Base-by-base conservation (phyloP, 805 yeast genomes). In the Clavispora santaluciae region DNA sequence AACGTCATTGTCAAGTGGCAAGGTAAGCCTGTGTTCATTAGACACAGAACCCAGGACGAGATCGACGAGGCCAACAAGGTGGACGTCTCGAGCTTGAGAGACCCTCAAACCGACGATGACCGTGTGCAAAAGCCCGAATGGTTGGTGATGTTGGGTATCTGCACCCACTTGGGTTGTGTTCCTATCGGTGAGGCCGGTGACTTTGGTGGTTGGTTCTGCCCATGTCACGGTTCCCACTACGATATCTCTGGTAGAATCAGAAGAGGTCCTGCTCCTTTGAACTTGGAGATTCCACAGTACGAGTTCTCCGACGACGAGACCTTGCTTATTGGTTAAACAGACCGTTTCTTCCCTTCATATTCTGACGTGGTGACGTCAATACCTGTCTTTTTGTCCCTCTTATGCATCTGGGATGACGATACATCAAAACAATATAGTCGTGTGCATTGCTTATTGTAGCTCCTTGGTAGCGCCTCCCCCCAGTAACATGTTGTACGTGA, bases 141-240 rank as follows among this genome's bases (percentile, higher is more conserved):
- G 99, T 81, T 93, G 64, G 79, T 93, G 68, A 93, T 93, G 99
- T 71, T 93, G 73, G 99, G 99, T 75, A 91, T 93, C 68, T 93
- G 99, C 79, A 93, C 99, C 55, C 99, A 93, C 70, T 83, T 93
- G 78, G 99, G 99, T 70, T 93, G 99, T 84, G 99, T 93, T 49
- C 99, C 99, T 56, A 93, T 93, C 62, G 99, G 99, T 67, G 98
- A 93, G 76, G 83, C 97, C 54, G 99, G 99, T 74, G 99, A 93
- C 72, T 93, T 79, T 59, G 98, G 97, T 68, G 99, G 99, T 68
- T 93, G 99, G 99, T 93, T 93, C 91, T 93, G 99, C 73, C 99
- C 99, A 54, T 93, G 99, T 78, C 99, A 95, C 79, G 99, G 99
- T 80, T 91, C 98, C 64, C 99, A 95, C 72, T 93, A 93, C 73